Evolutionary conservation across 352 stramenopile genomes (phyloP), one percentile per base, ranked within the genome.

Genomic region (Pythium apleroticum): DNA sequence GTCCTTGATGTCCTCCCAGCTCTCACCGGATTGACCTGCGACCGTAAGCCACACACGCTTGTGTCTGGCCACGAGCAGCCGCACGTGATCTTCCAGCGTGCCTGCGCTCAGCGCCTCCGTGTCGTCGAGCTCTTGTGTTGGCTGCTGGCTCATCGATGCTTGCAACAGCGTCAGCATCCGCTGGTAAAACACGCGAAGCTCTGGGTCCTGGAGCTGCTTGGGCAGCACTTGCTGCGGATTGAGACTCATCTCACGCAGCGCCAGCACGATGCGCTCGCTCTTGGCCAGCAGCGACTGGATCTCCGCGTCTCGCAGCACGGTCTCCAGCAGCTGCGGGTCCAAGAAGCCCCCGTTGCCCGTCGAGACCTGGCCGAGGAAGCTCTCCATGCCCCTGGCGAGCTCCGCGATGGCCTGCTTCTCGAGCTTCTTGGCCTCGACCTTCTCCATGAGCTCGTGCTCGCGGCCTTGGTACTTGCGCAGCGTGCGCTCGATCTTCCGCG

Each of bases 231-330:
- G 56, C 12, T 70, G 55, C 9, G 82, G 80, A 22, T 85, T 78
- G 63, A 91, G 63, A 59, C 82, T 89, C 77, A 91, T 88, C 43
- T 91, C 82, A 24, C 82, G 73, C 35, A 91, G 57, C 20, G 82
- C 82, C 17, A 69, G 37, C 1, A 89, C 72, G 30, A 91, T 74
- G 20, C 73, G 70, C 27, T 79, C 74, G 22, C 70, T 63, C 41
- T 78, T 65, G 9, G 87, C 54, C 6, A 69, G 43, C 28, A 79
- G 31, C 11, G 53, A 31, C 4, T 80, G 79, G 54, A 91, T 81
- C 8, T 61, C 63, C 19, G 65, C 57, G 28, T 91, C 71, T 11
- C 73, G 60, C 22, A 91, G 66, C 41, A 91, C 74, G 20, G 79
- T 69, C 17, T 88, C 80, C 33, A 89, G 73, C 8, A 74, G 69